Base-by-base conservation (phyloP, 768 basidiomycete genomes). In the Exidia glandulosa region DNA sequence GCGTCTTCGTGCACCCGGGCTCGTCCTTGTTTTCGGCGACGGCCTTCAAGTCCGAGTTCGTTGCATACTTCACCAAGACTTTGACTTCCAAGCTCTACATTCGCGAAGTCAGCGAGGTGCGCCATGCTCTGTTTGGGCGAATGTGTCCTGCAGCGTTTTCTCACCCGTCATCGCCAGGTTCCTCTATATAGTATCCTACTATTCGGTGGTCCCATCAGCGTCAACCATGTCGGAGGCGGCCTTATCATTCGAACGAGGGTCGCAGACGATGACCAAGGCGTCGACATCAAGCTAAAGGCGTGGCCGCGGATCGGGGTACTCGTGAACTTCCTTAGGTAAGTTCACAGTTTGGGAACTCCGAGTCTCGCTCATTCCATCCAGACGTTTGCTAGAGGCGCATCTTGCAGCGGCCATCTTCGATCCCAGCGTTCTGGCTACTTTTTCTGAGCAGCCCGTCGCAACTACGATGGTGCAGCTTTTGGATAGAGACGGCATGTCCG, bases 261-360 rank as follows among this genome's bases (percentile, higher is more conserved):
- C 32, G 81, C 81, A 6, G 78, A 72, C 16, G 80, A 78, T 50
- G 79, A 81, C 27, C 74, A 75, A 29, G 68, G 61, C 14, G 57
- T 64, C 4, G 66, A 68, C 62, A 72, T 96, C 60, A 85, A 80
- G 66, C 69, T 95, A 62, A 82, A 79, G 59, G 89, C 91, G 0
- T 90, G 86, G 82, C 88, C 94, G n/a, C 81, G 92, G 9, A 94
- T 95, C 56, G 93, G 92, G 2, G 84, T 93, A 12, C 78, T 96
- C 31, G 87, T 91, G 45, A 93, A 93, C 66, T 90, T 93, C 64
- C 73, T 94, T 12, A 78, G 90, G 90, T 88, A 68, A 34, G 68
- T 65, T 13, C 9, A 45, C 16, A 14, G 41, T 23, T 14, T 23
- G 6, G 41, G 10, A 14, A 7, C 16, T 7, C 7, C 34, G 7